A percentile compares a stretch with the other conserved stretches of the same genome.
These are phyloP conservation scores for Chenopodium album DNA, from an alignment of 148 eudicot genomes.

Conservation along the genomic window DNA sequence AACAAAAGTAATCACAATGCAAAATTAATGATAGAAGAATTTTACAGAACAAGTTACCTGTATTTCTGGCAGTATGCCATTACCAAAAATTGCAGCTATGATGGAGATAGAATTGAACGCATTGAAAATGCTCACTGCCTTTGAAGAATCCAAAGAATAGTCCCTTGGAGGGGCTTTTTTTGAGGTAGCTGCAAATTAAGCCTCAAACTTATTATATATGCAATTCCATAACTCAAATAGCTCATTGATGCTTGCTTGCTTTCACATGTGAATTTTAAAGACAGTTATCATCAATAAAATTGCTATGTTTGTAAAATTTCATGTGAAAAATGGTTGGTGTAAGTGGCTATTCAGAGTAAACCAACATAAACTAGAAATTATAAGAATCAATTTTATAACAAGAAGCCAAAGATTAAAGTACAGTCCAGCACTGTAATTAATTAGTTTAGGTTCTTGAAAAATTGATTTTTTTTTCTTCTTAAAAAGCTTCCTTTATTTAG, in stretches of 20 bases:
- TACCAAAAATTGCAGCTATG: conserved; percentile 88
- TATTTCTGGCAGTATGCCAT: conserved; percentile 95
- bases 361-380: neutral
- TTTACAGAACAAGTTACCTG: conserved; percentile 45
- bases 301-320: neutral
- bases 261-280: neutral
- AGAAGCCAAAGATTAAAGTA: neutral
- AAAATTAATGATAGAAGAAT: neutral
- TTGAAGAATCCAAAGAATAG: conserved; percentile 60
- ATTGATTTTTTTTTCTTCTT: too few relatives aligned
- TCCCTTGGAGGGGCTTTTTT: conserved; percentile 65
- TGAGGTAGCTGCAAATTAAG: conserved; percentile 44
- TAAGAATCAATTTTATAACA: neutral
- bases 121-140: conserved; percentile 49
- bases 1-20: neutral
- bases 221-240: neutral
- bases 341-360: neutral
- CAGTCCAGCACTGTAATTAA: neutral
- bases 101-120: conserved; percentile 95
- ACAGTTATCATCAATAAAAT: too few relatives aligned
- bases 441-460: neutral
- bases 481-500: too few relatives aligned
- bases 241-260: neutral
- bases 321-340: neutral
- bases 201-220: neutral